These are phyloP conservation scores for Podospora fimiseda DNA, from an alignment of 495 filamentous ascomycete genomes.

Conservation along the genomic window DNA sequence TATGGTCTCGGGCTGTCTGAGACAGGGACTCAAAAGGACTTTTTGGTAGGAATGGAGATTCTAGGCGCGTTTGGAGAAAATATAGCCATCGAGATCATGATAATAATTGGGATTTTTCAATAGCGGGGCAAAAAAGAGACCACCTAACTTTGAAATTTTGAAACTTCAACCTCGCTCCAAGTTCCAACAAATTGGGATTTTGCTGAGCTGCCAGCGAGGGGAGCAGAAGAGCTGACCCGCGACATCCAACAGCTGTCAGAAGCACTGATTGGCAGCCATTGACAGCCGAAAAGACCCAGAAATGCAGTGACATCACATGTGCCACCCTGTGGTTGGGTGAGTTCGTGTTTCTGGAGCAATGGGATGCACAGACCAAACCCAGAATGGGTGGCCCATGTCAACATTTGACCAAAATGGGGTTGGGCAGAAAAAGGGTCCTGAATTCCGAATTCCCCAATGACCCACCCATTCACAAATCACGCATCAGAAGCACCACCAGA, in stretches of 20 bases:
- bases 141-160: not conserved
- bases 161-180: constrained; percentile 2
- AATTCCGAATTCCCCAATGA: constrained; percentile 3
- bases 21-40: too few relatives aligned
- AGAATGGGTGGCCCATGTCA: constrained; percentile 13
- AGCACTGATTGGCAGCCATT: not conserved
- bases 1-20: not conserved
- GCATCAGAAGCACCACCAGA: too few relatives aligned
- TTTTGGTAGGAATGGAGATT: not conserved
- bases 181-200: not conserved
- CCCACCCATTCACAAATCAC: not conserved
- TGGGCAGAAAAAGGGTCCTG: not conserved
- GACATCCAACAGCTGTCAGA: not conserved
- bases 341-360: constrained; percentile 16
- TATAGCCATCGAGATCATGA: not conserved
- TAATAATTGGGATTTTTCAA: not conserved
- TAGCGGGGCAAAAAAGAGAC: constrained; percentile 1
- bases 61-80: not conserved
- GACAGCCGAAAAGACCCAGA: constrained; percentile 1
- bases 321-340: not conserved
- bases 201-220: constrained; percentile 5
- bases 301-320: constrained; percentile 10
- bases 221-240: too few relatives aligned
- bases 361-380: constrained; percentile 3
- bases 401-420: constrained; percentile 11